Evolutionary conservation across 1,284 basidiomycete genomes (phyloP), one percentile per base, ranked within the genome.

Genomic region (Papiliotrema nemorosa): DNA sequence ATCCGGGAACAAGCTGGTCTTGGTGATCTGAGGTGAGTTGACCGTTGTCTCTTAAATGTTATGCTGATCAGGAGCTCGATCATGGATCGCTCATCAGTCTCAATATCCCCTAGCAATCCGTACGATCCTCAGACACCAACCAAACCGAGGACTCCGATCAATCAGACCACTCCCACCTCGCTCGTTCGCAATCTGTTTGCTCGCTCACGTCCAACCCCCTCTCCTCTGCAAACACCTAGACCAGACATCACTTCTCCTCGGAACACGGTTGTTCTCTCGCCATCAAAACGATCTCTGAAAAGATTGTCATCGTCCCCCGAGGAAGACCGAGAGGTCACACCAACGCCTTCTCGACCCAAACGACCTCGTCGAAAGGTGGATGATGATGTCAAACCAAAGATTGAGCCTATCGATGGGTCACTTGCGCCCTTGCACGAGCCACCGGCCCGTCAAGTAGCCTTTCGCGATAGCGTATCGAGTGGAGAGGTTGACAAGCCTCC

Each of bases 141-240:
- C 0, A 64, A 62, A 42, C 50, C 57, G n/a, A 57, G 57, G 27
- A 62, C 60, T 10, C 60, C 65, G 3, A 36, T 57, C 39, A 62
- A 52, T 40, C 59, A 55, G 10, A 44, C 59, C 3, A 68, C 69
- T 0, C 68, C 69, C 0, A 63, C 57, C 1, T 66, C 68, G 1
- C 59, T 73, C 3, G 62, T 69, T 20, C 64, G 69, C 1, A 70
- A 66, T 43, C 44, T 69, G 5, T 72, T 72, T 40, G 63, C 70
- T 16, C 59, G 53, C 35, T 57, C 49, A 44, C 54, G 61, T 10
- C 51, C 44, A 18, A 41, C 47, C 27, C 38, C 41, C n/a, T 49
- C 53, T 1, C 63, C 61, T 1, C 37, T 60, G n/a, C 37, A 54
- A 2, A 53, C 59, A 16, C 63, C 58, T 1, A 45, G 53, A 2